A percentile compares a stretch with the other conserved stretches of the same genome.
Conservation (phyloP, 2,329 filamentous ascomycete genomes). For the Thyridium curvatum region DNA sequence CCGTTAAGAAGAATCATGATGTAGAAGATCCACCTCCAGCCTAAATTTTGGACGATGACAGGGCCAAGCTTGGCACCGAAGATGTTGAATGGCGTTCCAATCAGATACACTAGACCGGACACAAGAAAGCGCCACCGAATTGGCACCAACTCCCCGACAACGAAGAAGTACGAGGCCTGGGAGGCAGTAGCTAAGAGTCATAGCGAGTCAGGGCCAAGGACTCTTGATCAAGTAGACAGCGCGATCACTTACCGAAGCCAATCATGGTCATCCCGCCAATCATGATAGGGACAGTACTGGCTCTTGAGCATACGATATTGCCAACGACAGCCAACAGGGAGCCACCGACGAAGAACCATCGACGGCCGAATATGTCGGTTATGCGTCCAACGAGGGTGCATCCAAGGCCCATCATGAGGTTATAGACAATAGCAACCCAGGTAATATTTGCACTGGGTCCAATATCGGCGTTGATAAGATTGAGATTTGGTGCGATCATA, state of each 20-base stretch:
- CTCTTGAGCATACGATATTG: slow-evolving; percentile 24
- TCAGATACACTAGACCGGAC: slow-evolving; percentile 21
- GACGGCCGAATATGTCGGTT: slow-evolving; percentile 29
- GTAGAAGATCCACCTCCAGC: slow-evolving; percentile 20
- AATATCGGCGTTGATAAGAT: slow-evolving; percentile 4
- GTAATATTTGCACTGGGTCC: slow-evolving; percentile 23
- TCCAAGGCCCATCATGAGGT: slow-evolving; percentile 24
- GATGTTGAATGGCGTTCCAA: slow-evolving; percentile 20
- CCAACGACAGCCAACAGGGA: slow-evolving; percentile 27
- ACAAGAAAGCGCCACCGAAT: slow-evolving; percentile 24
- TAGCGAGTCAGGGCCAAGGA: too few species aligned
- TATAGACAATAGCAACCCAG: slow-evolving; percentile 27
- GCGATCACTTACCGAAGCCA: slow-evolving; percentile 27
- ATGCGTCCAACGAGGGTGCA: slow-evolving; percentile 28
- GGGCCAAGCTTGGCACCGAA: slow-evolving; percentile 14
- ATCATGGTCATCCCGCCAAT: slow-evolving; percentile 26
- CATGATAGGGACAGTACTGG: slow-evolving; percentile 22
- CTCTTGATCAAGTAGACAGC: too few species aligned
- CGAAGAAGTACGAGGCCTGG: slow-evolving; percentile 24
- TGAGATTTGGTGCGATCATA: slow-evolving; percentile 1
- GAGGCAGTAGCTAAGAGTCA: not conserved
- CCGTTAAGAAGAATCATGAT: slow-evolving; percentile 17
- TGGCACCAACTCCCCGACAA: slow-evolving; percentile 27
- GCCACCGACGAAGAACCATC: slow-evolving; percentile 31
- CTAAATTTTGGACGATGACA: slow-evolving; percentile 13